Base-by-base conservation (phyloP, 2,329 filamentous ascomycete genomes). In the Phoma sp. region DNA sequence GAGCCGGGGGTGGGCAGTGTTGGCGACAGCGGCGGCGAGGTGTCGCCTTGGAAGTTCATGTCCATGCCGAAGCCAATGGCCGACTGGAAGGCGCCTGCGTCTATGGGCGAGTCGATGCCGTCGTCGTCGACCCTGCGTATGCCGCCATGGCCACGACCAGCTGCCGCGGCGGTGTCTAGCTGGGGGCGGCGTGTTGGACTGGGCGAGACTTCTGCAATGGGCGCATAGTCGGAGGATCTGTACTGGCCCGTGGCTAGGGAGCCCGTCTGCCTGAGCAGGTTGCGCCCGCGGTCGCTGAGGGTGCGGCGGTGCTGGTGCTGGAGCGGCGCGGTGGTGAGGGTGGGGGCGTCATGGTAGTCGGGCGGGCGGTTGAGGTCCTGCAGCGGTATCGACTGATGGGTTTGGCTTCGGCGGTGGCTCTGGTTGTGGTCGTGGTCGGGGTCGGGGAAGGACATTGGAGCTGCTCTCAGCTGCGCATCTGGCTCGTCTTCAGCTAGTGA, bases 341-440 rank as follows among this genome's bases (percentile, higher is more conserved):
- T 67, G 53, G 63, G 56, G 25, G 69, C 59, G 39, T 71, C 65
- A 43, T 72, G 55, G 32, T 73, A 64, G 57, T 75, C 74, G 21
- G 73, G 73, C 58, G 74, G 75, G 43, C 72, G 73, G 61, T 74
- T 74, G 56, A 81, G 74, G 64, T 80, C 84, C 74, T 87, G 87
- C 55, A 94, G 80, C 56, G 89, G 89, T 77, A 95, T 93, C 59
- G 88, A 88, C 68, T 84, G 83, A 56, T 81, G 78, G 54, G 77
- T 76, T 25, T 82, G 79, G 59, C 77, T 76, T 62, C 79, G 77
- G 58, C 79, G 75, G 65, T 80, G 76, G 29, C 36, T 49, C 47
- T 51, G 48, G 55, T 73, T 71, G 65, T 80, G 76, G 29, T 41
- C 45, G 53, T 48, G 48, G 55, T 72, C 71, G 45, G 78, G 74